Base-by-base conservation (phyloP, 208 protist species). In the Crithidia acanthocephali region DNA sequence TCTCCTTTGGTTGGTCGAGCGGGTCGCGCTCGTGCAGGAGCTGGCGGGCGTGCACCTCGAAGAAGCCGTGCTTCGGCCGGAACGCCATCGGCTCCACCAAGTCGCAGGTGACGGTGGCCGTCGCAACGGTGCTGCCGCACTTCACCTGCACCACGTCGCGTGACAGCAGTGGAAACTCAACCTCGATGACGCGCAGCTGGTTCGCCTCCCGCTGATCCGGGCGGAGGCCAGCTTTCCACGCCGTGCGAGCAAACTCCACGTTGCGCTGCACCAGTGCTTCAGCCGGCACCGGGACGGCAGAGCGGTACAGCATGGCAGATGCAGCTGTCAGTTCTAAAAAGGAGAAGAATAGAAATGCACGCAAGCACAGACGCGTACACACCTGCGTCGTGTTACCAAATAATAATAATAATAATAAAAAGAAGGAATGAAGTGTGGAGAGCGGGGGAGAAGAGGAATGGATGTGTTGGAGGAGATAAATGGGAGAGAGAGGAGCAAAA, bases 31-130 rank as follows among this genome's bases (percentile, higher is more conserved):
- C 91, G 25, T 97, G 87, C 61, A 97, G 88, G 16, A 92, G 81
- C 59, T 98, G 85, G 18, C 97, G 88, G 18, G 92, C 88, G 53
- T 87, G 91, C 61, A 99, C 90, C 25, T 91, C 58, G 55, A 99
- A 90, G 73, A 98, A 97, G 20, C 98, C 98, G 72, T 99, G 98
- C 72, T 91, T 97, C 16, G 97, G 97, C 23, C 95, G 86, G 45
- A 97, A 92, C n/a, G 87, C 76, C 33, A 75, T 84, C 25, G 98
- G 98, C 83, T 98, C 96, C 9, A 99, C 93, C n/a, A 99, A 75
- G 57, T 96, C 90, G 67, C 85, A 97, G 6, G 72, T 71, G 32
- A 98, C 87, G 45, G 76, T 76, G 15, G 88, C 94, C 7, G 87
- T 84, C 1, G 96, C 95, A 35, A 88, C 80, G 8, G 97, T 98